Evolutionary conservation across 805 yeast species (phyloP), one percentile per base, ranked within the genome.

Genomic region (Grigorovia jiainica): DNA sequence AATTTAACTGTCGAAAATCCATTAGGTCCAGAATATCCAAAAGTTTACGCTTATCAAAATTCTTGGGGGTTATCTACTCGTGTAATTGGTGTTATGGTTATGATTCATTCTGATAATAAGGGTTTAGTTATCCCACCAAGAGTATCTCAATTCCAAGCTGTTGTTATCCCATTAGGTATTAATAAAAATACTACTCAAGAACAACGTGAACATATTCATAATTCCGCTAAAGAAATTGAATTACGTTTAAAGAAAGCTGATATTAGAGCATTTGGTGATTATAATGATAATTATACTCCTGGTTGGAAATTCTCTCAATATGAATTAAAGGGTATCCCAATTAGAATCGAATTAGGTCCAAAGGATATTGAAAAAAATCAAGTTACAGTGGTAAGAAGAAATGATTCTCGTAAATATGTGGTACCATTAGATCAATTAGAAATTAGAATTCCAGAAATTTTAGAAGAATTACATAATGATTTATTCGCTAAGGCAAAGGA

Each of bases 41-140:
- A 87, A 70, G 70, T 89, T 39, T 78, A 71, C 55, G 96, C 92
- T 27, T 87, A 80, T 78, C 99, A 92, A 72, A 92, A 94, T 73
- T 89, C 97, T 10, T 92, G 99, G 99, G 99, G 99, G 69, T 71
- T 92, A 55, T 89, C 97, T 38, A 92, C 99, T 45, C 86, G 99
- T 70, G 92, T 84, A 51, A 89, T 92, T 63, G 99, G 99, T 75
- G 99, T 94, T 53, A 92, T 92, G 97, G 87, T 87, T 46, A 92
- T 92, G 99, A 78, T 87, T 45, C 99, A 92, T 65, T 87, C 97
- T 30, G 99, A 92, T 67, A 89, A 94, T 75, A 90, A 87, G 72
- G 99, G 99, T 65, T 73, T 92, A 55, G 97, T 92, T 38, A 74
- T 94, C 54, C 99, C 99, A 48, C 99, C 99, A 57, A 76, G 95